Evolutionary conservation across 176 grass and related monocot genomes (phyloP), one percentile per base, ranked within the genome.

Genomic region (Aegilops tauschii): DNA sequence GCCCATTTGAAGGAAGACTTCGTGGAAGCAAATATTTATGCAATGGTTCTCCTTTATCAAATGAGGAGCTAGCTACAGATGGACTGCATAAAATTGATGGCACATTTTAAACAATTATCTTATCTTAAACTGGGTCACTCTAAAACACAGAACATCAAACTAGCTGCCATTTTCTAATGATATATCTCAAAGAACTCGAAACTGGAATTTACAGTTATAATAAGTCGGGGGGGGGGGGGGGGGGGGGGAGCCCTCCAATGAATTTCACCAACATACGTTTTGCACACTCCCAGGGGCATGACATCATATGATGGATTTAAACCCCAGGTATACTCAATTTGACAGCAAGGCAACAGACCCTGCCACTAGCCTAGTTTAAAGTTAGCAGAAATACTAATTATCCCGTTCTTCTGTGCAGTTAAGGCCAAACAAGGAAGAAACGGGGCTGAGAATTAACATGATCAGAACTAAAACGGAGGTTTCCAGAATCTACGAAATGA

Each of bases 11-110:
- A 39, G 73, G 8, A 44, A 65, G 28, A 74, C 61, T 80, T 68
- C 30, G 27, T 37, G 76, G 36, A 21, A 84, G 11, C 27, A 76
- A 36, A 23, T 8, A 28, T 75, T 18, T 45, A 85, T 76, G 31
- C 61, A 75, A 80, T 58, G 27, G 25, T 80, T 68, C 68, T 29
- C 74, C 70, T 61, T 50, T 1, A 84, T 70, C 35, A 36, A 84
- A 83, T 29, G 50, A 12, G 21, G 14, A 80, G 35, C 85, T 87
- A 80, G 35, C 85, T 87, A 73, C 40, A 25, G 32, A 36, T 80
- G 30, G 30, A 54, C 20, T 69, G 8, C 20, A 82, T 82, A 20
- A 56, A 32, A 35, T 56, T 35, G 71, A 42, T 12, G 59, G 28
- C 80, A 56, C 30, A 17, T 82, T 67, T 82, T 82, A 21, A 71